Evolutionary conservation across 2,329 filamentous ascomycete genomes (phyloP).

Genomic region (Fusarium foetens): DNA sequence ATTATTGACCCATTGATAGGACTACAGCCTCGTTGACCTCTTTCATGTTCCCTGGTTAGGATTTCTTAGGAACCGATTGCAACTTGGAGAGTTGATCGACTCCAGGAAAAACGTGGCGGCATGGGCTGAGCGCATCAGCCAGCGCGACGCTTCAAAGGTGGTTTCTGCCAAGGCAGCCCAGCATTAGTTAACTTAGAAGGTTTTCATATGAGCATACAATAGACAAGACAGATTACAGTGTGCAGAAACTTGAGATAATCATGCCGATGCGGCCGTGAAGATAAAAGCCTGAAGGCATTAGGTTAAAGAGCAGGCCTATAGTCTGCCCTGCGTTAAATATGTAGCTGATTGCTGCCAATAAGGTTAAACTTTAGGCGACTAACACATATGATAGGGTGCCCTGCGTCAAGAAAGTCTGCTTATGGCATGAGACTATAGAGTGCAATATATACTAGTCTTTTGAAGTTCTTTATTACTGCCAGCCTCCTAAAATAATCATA

Average conservation of each 20-base stretch:
- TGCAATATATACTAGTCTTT: neutral
- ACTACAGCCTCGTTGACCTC: neutral
- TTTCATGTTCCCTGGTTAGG: neutral
- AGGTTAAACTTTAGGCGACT: too few species aligned
- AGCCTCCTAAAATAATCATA: neutral
- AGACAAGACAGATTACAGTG: accelerated
- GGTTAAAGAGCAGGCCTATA: neutral
- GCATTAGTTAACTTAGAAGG: neutral
- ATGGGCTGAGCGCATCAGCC: neutral
- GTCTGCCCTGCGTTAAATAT: neutral
- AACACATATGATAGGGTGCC: neutral
- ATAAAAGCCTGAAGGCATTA: neutral
- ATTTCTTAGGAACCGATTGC: neutral
- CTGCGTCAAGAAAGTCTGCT: neutral
- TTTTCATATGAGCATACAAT: neutral
- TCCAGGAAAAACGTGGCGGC: neutral
- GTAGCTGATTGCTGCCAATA: too few species aligned
- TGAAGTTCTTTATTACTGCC: neutral
- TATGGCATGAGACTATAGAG: neutral
- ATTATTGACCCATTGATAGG: neutral
- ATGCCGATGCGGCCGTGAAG: neutral
- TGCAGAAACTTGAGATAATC: neutral
- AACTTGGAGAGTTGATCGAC: neutral
- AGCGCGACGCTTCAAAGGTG: neutral
- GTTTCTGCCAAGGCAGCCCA: neutral